phyloP scores from a whole-genome alignment of 345 rosid species.

The Chamaenerion angustifolium region DNA sequence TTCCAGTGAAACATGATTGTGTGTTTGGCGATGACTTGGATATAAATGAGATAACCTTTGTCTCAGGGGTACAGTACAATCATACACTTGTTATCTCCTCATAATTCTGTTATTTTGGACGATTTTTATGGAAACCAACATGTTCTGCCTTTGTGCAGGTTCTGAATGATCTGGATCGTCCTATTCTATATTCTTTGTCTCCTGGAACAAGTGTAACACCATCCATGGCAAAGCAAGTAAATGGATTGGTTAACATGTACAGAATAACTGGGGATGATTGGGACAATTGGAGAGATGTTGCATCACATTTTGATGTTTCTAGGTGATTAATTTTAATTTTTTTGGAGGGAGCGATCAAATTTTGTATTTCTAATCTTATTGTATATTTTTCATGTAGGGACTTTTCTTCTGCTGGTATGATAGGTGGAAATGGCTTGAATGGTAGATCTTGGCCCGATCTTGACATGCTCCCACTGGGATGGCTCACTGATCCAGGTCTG shows the following conservation, averaged over 20 bases:
- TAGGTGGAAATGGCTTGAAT: constrained; percentile 43
- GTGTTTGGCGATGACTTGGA: constrained; percentile 74
- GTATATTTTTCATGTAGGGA: constrained; percentile 33
- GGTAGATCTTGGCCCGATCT: constrained; percentile 93
- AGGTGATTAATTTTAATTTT: constrained; percentile 24
- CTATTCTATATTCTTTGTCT: constrained; percentile 72
- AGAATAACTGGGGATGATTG: constrained; percentile 91
- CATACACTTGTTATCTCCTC: neutral
- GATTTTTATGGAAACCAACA: too few relatives aligned
- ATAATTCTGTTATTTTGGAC: neutral
- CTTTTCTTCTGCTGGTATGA: constrained; percentile 46
- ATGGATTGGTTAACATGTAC: constrained; percentile 65
- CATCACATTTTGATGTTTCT: constrained; percentile 60
- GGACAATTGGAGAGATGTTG: constrained; percentile 83
- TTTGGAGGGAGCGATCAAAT: neutral
- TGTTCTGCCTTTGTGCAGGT: constrained; percentile 29
- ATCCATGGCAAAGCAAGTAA: constrained; percentile 57
- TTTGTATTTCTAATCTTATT: constrained; percentile 1
- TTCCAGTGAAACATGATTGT: constrained; percentile 76
- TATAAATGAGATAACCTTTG: constrained; percentile 44
- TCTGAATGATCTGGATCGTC: constrained; percentile 49
- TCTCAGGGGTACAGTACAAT: constrained; percentile 40
- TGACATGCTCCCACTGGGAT: constrained; percentile 86
- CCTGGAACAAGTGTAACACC: constrained; percentile 86
- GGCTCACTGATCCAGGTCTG: constrained; percentile 81